A percentile compares a stretch with the other conserved stretches of the same genome.
Conservation (phyloP, 1,284 basidiomycete genomes). For the Apiotrichum siamense region DNA sequence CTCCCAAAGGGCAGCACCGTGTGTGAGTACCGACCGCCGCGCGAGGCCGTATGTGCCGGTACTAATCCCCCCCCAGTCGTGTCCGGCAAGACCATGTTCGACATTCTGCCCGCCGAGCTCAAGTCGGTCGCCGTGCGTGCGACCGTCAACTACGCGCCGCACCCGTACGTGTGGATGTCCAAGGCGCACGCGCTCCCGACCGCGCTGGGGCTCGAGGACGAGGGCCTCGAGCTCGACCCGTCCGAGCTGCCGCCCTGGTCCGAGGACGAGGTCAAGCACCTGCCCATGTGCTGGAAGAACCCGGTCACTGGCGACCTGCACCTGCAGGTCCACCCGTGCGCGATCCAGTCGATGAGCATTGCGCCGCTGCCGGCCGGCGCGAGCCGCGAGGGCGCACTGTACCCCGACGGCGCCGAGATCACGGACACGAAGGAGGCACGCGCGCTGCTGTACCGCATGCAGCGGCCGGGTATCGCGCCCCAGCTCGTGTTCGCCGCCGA, state of each 20-base stretch:
- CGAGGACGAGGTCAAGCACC: conserved; percentile 61
- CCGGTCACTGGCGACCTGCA: conserved; percentile 67
- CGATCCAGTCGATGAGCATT: conserved; percentile 55
- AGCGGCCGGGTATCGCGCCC: conserved; percentile 72
- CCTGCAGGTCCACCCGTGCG: conserved; percentile 71
- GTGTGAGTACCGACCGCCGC: conserved; percentile 53
- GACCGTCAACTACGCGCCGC: conserved; percentile 64
- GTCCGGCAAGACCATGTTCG: conserved; percentile 75
- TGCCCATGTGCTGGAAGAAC: conserved; percentile 77
- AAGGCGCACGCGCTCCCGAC: conserved; percentile 63
- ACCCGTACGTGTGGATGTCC: conserved; percentile 82
- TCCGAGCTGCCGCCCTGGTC: conserved; percentile 67
- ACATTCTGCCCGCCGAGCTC: conserved; percentile 63
- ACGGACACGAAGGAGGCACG: conserved; percentile 64
- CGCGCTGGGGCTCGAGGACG: conserved; percentile 70
- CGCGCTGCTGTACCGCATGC: conserved; percentile 68
- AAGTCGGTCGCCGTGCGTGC: conserved; percentile 79
- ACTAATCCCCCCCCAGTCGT: conserved; percentile 38
- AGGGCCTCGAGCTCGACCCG: conserved; percentile 61
- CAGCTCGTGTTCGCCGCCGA: conserved; percentile 50
- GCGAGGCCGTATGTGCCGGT: not conserved
- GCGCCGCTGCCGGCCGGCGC: conserved; percentile 60
- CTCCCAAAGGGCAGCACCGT: conserved; percentile 84
- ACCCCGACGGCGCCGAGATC: conserved; percentile 67
- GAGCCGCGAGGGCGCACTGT: conserved; percentile 47